A percentile compares a stretch with the other conserved stretches of the same genome.
Conservation (phyloP, 2,329 filamentous ascomycete genomes). For the Elsinoe perseae region DNA sequence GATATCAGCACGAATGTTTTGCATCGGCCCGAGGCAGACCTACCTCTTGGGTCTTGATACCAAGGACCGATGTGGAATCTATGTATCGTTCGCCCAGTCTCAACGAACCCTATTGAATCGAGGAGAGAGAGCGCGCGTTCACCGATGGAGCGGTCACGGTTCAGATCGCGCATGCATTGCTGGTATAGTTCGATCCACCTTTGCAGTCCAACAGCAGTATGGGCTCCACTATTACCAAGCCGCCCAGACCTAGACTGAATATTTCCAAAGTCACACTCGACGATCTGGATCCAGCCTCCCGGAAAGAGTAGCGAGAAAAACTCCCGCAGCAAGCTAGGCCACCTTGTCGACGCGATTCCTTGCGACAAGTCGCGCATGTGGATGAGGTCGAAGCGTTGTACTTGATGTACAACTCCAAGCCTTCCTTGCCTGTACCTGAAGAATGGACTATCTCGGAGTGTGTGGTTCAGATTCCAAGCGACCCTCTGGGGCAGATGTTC, state of each 20-base stretch:
- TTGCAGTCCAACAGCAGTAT: conserved; percentile 33
- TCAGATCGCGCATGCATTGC: conserved; percentile 25
- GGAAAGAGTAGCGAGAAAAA: conserved; percentile 61
- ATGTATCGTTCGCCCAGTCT: neutral
- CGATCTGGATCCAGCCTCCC: conserved; percentile 74
- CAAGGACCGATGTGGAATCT: conserved; percentile 1
- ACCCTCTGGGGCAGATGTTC: neutral
- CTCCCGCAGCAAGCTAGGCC: conserved; percentile 66
- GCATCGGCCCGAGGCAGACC: neutral
- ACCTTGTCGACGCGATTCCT: conserved; percentile 62
- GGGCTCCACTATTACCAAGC: conserved; percentile 43
- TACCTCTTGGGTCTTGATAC: neutral
- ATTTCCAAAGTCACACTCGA: conserved; percentile 67
- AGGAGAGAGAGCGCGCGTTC: neutral
- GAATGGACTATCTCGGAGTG: neutral
- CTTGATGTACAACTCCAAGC: neutral
- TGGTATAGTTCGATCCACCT: conserved; percentile 32
- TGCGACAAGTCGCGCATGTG: conserved; percentile 63
- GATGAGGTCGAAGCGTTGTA: conserved; percentile 62
- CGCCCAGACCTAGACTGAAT: conserved; percentile 76
- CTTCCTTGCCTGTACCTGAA: neutral
- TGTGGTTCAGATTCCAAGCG: neutral
- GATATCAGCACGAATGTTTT: neutral
- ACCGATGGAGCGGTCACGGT: neutral
- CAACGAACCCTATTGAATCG: neutral